Conservation (phyloP, 2,329 filamentous ascomycete genomes). For the Nectriaceae sp. region DNA sequence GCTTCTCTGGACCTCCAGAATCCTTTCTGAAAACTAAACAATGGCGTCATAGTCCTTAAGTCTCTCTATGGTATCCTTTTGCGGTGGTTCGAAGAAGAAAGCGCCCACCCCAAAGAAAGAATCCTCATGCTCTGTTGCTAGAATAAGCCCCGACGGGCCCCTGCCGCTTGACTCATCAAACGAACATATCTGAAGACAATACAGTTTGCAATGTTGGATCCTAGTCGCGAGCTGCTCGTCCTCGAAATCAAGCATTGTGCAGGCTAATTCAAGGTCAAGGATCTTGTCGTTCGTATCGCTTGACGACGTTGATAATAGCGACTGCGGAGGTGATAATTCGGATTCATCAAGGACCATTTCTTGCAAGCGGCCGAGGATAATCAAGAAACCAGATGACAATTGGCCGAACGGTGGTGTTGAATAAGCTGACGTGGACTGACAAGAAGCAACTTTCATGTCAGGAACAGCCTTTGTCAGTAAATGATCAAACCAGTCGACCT, state of each 20-base stretch:
- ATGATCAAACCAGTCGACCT: neutral
- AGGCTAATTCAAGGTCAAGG: neutral
- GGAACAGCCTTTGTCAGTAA: neutral
- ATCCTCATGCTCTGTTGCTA: neutral
- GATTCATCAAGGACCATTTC: neutral
- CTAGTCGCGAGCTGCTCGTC: neutral
- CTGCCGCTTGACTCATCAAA: neutral
- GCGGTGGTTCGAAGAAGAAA: neutral
- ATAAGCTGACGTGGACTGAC: neutral
- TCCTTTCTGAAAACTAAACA: too few relatives aligned
- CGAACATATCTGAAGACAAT: neutral
- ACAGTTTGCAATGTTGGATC: neutral
- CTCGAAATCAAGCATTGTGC: neutral
- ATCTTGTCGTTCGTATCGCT: neutral
- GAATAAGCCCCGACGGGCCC: neutral
- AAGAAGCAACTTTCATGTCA: neutral
- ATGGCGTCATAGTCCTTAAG: neutral
- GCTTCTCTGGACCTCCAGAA: too few relatives aligned
- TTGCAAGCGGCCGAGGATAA: neutral
- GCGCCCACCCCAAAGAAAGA: neutral
- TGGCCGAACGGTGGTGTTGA: neutral
- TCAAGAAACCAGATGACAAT: neutral
- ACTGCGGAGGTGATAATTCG: too few relatives aligned
- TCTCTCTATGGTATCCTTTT: neutral
- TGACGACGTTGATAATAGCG: neutral